Evolutionary conservation across 371 early-diverging fungal species (phyloP).

Genomic region (Mucor plumbeus): DNA sequence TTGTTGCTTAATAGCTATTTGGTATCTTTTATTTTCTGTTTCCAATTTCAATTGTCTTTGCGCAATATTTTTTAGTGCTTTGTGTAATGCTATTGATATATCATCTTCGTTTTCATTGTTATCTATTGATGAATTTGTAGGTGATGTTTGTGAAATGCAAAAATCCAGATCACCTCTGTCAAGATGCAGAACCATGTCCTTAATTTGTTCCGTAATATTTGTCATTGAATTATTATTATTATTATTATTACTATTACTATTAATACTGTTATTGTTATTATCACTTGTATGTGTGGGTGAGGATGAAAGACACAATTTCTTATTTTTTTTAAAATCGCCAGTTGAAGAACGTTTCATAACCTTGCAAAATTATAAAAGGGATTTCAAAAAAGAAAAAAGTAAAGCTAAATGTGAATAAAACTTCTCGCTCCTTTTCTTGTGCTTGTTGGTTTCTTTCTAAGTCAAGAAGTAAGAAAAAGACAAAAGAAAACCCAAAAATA

Average conservation of each 20-base stretch:
- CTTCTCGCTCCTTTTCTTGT: background rate
- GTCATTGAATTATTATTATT: conserved; percentile 17
- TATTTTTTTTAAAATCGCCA: conserved; percentile 31
- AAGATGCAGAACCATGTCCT: conserved; percentile 33
- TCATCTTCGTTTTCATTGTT: conserved; percentile 13
- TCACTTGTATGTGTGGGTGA: conserved; percentile 15
- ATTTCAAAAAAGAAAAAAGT: background rate
- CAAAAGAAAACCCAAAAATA: background rate
- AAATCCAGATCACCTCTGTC: conserved; percentile 39
- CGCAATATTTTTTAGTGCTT: conserved; percentile 42
- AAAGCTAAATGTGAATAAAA: background rate
- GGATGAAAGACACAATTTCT: conserved; percentile 34
- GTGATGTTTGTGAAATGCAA: conserved; percentile 20
- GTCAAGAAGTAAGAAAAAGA: background rate
- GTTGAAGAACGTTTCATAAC: conserved; percentile 51
- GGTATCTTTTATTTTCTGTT: conserved; percentile 45
- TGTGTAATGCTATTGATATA: conserved; percentile 28
- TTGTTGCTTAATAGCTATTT: conserved; percentile 47
- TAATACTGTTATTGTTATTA: background rate
- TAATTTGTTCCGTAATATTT: conserved; percentile 28
- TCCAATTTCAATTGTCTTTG: conserved; percentile 47
- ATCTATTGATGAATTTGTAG: background rate
- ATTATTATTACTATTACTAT: conserved; percentile 8
- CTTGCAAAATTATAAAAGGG: background rate
- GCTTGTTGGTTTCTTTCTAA: background rate